phyloP scores from a whole-genome alignment of 345 rosid species.

The Pelargonium nanum region DNA sequence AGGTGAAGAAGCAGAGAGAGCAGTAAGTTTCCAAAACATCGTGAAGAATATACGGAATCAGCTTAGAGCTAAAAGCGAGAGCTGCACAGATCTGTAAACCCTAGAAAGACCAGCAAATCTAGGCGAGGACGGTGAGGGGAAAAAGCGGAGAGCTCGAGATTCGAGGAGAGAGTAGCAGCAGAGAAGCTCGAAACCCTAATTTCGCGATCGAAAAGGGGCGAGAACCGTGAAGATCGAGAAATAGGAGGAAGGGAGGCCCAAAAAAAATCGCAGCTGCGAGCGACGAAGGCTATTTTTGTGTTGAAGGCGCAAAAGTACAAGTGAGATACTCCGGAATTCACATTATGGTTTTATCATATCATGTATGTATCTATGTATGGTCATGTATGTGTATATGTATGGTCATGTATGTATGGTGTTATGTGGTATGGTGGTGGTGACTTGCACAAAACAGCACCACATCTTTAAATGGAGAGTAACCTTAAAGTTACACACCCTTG shows the following conservation, averaged over 20 bases:
- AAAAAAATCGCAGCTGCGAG: conserved; percentile 4
- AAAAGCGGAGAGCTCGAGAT: conserved; percentile 13
- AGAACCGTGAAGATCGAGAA: conserved; percentile 36
- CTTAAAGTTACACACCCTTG: background rate
- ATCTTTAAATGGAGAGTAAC: background rate
- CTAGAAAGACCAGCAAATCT: conserved; percentile 30
- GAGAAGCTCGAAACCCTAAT: conserved; percentile 24
- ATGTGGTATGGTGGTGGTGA: background rate
- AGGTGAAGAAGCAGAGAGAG: conserved; percentile 84
- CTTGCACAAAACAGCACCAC: background rate
- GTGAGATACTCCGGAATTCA: conserved; percentile 18
- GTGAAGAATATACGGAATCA: conserved; percentile 3
- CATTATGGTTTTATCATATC: background rate
- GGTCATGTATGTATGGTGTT: background rate
- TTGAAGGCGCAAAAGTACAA: conserved; percentile 11
- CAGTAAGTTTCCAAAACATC: conserved; percentile 97
- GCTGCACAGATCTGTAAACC: conserved; percentile 50
- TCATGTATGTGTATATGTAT: background rate
- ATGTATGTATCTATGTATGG: background rate
- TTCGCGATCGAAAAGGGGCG: conserved; percentile 16
- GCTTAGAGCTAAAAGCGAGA: conserved; percentile 13
- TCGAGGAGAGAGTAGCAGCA: background rate
- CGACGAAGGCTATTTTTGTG: background rate
- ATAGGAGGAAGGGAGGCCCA: background rate
- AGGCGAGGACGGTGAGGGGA: conserved; percentile 10